Conservation (phyloP, 176 grass and related monocot species). For the Cenchrus fungigraminus region DNA sequence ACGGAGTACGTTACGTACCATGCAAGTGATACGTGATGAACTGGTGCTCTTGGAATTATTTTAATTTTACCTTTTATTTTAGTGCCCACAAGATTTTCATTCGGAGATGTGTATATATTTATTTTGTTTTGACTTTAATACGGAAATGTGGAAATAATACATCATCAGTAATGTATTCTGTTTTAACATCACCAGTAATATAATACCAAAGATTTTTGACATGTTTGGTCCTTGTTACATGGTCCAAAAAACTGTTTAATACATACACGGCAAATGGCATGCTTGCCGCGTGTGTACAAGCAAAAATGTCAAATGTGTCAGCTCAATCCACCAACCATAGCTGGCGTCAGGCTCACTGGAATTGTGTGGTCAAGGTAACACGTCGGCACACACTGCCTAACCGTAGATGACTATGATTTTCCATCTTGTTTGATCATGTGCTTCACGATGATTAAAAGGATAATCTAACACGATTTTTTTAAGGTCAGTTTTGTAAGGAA, state of each 20-base stretch:
- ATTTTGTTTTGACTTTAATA: neutral
- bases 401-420: neutral
- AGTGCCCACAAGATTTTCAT: too few relatives aligned
- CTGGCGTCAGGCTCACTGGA: neutral
- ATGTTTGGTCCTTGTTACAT: neutral
- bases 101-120: too few relatives aligned
- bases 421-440: neutral
- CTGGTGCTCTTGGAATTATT: neutral
- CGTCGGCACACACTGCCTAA: slow-evolving; percentile 22
- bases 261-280: neutral
- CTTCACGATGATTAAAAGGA: neutral
- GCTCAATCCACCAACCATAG: neutral
- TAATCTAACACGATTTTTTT: neutral
- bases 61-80: neutral
- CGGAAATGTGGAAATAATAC: neutral
- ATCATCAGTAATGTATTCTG: too few relatives aligned
- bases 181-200: too few relatives aligned
- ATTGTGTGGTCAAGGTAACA: neutral
- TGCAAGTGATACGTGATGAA: neutral
- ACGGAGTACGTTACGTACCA: neutral
- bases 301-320: slow-evolving; percentile 15
- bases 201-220: neutral
- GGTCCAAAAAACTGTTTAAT: too few relatives aligned
- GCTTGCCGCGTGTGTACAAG: slow-evolving; percentile 13
- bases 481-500: too few relatives aligned